Percentiles rank a stretch among this genome's conserved stretches.
These are phyloP conservation scores for Trypanosomatidae sp. DNA, from an alignment of 208 protist genomes.

Conservation along the genomic window DNA sequence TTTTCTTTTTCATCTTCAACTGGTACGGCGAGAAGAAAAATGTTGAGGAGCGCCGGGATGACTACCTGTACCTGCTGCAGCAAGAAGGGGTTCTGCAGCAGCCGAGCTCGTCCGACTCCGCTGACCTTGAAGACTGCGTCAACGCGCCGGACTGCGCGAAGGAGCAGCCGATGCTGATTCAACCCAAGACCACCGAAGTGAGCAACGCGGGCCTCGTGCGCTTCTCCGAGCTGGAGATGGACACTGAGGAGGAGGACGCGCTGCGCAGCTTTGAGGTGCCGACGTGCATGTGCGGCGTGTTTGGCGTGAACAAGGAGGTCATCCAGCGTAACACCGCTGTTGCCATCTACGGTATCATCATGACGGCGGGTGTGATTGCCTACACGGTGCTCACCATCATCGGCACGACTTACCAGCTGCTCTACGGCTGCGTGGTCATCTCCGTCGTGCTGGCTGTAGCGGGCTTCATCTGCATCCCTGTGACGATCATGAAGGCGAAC, in stretches of 20 bases:
- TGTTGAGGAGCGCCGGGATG: slow-evolving; percentile 26
- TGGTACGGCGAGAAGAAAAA: slow-evolving; percentile 52
- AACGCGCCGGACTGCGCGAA: neutral
- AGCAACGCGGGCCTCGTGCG: no score
- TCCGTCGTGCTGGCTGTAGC: no score
- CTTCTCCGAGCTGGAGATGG: no score
- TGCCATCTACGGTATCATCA: slow-evolving; percentile 34
- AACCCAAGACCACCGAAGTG: no score
- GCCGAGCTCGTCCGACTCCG: no score
- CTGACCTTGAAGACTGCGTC: no score
- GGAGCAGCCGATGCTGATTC: neutral
- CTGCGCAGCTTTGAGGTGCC: no score
- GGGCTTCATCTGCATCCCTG: slow-evolving; percentile 45
- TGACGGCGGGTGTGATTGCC: slow-evolving; percentile 34
- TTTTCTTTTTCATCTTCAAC: slow-evolving; percentile 56
- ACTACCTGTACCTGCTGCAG: slow-evolving; percentile 15
- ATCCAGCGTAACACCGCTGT: slow-evolving; percentile 22
- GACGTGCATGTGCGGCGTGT: no score
- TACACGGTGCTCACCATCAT: slow-evolving; percentile 34
- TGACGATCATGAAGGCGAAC: slow-evolving; percentile 49
- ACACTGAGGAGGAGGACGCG: no score
- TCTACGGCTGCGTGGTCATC: slow-evolving; percentile 31
- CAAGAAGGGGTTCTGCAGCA: no score
- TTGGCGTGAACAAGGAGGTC: slow-evolving; percentile 32
- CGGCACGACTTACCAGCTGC: slow-evolving; percentile 28